Conservation (phyloP, 305 asterid genomes). For the Fraxinus floribunda region DNA sequence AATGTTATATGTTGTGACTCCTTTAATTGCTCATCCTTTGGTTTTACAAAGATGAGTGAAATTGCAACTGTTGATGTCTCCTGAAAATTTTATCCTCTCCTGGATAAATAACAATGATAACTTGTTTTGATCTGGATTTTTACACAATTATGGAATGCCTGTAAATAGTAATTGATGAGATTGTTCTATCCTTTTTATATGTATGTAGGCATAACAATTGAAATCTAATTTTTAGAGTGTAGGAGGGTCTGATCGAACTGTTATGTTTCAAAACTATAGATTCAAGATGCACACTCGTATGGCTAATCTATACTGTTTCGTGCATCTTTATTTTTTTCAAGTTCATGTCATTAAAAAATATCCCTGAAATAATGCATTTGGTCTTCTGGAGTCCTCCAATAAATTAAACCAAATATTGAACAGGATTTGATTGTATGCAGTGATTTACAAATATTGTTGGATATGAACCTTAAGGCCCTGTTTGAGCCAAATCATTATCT, state of each 20-base stretch:
- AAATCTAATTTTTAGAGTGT: neutral
- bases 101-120: neutral
- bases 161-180: neutral
- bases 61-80: neutral
- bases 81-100: neutral
- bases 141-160: neutral
- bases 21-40: neutral
- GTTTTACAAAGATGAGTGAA: neutral
- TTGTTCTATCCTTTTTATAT: neutral
- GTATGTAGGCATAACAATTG: neutral
- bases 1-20: neutral
- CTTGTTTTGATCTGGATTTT: neutral
- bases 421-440: neutral
- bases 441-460: neutral
- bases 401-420: neutral
- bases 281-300: neutral
- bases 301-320: neutral
- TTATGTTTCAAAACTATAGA: neutral
- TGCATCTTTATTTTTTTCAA: neutral
- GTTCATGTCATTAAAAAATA: neutral
- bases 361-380: neutral
- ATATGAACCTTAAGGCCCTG: neutral
- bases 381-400: neutral
- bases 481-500: too few relatives aligned
- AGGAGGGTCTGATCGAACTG: neutral